Base-by-base conservation (phyloP, 495 filamentous ascomycete species). In the Hypoxylon lienhwacheense region DNA sequence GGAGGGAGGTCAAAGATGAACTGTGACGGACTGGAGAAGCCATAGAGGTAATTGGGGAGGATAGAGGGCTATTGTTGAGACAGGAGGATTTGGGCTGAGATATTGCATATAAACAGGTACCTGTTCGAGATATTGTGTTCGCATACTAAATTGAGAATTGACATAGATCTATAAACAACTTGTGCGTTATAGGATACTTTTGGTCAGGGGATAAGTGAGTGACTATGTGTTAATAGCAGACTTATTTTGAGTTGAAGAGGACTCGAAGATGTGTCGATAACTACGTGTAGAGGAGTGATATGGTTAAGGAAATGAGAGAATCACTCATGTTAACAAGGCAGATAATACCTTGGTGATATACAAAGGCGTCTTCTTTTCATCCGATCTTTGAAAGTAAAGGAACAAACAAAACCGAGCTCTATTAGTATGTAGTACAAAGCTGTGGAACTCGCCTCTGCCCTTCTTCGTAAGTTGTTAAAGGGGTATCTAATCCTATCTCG, bases 321-420 rank as follows among this genome's bases (percentile, higher is more conserved):
- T 17, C 1, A 14, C 19, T n/a, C n/a, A 14, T 22, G n/a, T 26
- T 7, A 34, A 39, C 47, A 59, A 53, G 15, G 34, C n/a, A 19
- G 20, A 47, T 43, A 59, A 52, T 47, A 36, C n/a, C 16, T 51
- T 53, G n/a, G 35, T 43, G 34, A 59, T 24, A 25, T 14, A 53
- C 47, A 53, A 59, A 52, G 42, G 34, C 20, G 3, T 29, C 35
- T 47, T 41, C 5, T 29, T 41, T 47, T 41, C 16, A 24, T 14
- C 6, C 6, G n/a, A 5, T 20, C 32, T 37, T 41, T 41, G 24
- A 39, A 50, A 12, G 24, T 16, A 34, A 21, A n/a, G n/a, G n/a
- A 17, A 51, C 41, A 48, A 55, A 31, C 45, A 17, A 55, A 34
- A n/a, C 22, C 33, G 16, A 24, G 22, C 15, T n/a, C n/a, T n/a